Evolutionary conservation across 73 alveolate species (phyloP).

Genomic region (Tetrahymena thermophila): DNA sequence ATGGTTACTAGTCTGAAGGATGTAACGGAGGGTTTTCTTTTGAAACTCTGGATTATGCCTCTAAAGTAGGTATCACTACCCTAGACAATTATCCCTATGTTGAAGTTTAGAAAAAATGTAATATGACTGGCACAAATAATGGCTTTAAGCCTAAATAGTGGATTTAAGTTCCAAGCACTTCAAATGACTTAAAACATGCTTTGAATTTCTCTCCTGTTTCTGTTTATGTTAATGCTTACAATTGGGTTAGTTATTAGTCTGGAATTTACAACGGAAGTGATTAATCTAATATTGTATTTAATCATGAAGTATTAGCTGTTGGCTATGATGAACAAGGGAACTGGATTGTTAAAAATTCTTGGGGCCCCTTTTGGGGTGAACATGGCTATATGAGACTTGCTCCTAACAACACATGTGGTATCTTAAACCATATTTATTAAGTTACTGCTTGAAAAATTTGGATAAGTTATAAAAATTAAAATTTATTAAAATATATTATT

Average conservation of each 20-base stretch:
- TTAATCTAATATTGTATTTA: neutral
- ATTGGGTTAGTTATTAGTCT: neutral
- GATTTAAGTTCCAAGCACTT: neutral
- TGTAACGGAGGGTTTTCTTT: constrained; percentile 36
- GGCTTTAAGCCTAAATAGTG: neutral
- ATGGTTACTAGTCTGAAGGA: constrained; percentile 32
- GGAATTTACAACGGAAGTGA: neutral
- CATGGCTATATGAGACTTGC: neutral
- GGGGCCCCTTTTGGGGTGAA: neutral
- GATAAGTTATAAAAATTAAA: too few relatives aligned
- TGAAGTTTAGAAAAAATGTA: constrained; percentile 15
- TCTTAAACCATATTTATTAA: neutral
- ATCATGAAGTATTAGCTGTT: neutral
- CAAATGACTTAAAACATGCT: neutral
- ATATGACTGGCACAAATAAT: neutral
- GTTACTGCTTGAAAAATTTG: neutral
- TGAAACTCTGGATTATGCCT: constrained; percentile 6
- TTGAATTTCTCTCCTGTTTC: neutral
- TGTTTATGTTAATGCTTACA: neutral
- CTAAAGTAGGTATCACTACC: constrained; percentile 15
- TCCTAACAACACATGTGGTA: neutral
- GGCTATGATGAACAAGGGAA: neutral
- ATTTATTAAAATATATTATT: too few relatives aligned
- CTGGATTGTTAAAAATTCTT: neutral
- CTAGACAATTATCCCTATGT: constrained; percentile 28